These are phyloP conservation scores for Pulveroboletus sp. DNA, from an alignment of 768 basidiomycete species.

Conservation along the genomic window DNA sequence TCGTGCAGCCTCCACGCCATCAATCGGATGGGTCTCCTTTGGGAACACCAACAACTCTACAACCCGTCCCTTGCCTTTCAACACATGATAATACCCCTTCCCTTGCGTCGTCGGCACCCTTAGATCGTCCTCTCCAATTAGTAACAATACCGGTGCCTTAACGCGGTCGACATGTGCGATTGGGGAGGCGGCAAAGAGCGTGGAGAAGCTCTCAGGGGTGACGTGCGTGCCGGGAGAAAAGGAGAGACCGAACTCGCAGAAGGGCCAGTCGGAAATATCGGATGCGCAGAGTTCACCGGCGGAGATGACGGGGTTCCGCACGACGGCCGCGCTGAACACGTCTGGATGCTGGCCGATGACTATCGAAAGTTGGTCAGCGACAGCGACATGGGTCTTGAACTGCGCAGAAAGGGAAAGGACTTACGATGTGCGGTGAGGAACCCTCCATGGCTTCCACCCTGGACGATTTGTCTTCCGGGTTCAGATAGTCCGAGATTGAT, in stretches of 20 bases:
- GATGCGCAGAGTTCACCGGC: constrained; percentile 51
- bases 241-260: constrained; percentile 38
- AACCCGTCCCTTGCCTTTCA: constrained; percentile 44
- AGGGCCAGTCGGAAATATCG: constrained; percentile 71
- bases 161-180: constrained; percentile 53
- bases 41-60: constrained; percentile 63
- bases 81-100: constrained; percentile 60
- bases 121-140: constrained; percentile 59
- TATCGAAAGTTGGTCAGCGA: constrained; percentile 24
- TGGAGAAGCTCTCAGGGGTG: constrained; percentile 41
- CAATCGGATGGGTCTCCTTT: constrained; percentile 61
- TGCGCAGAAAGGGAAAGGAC: constrained; percentile 18
- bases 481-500: constrained; percentile 47
- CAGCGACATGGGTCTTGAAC: too few species aligned
- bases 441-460: constrained; percentile 72
- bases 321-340: constrained; percentile 57
- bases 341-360: constrained; percentile 65
- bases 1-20: constrained; percentile 59
- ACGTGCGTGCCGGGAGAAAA: constrained; percentile 39
- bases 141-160: constrained; percentile 50
- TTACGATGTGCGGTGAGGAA: constrained; percentile 58
- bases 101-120: constrained; percentile 65
- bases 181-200: constrained; percentile 52
- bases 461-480: constrained; percentile 51
- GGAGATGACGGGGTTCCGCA: constrained; percentile 71